Percentiles rank a stretch among this genome's conserved stretches.
Conservation (phyloP, 805 yeast genomes). For the Dipodascus geniculatus region DNA sequence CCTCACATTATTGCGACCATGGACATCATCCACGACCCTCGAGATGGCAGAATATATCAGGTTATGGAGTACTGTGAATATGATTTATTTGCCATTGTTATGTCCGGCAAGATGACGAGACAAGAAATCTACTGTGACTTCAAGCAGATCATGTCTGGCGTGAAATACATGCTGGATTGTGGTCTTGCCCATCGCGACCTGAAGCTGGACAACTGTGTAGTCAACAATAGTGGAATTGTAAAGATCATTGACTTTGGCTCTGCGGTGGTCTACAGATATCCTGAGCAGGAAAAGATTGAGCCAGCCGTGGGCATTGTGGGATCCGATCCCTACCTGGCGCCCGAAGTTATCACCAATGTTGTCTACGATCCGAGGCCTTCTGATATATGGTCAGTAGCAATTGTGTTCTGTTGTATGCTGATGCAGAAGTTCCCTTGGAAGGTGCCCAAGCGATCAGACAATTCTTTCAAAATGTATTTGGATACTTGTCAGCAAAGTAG, state of each 20-base stretch:
- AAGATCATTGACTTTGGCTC: constrained; percentile 90
- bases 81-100: constrained; percentile 87
- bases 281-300: constrained; percentile 58
- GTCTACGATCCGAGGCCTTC: constrained; percentile 88
- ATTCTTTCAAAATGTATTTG: constrained; percentile 65
- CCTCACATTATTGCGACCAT: constrained; percentile 85
- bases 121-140: constrained; percentile 82
- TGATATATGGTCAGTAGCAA: constrained; percentile 88
- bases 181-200: constrained; percentile 89
- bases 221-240: constrained; percentile 69
- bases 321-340: constrained; percentile 83
- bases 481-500: constrained; percentile 1
- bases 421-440: constrained; percentile 92
- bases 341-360: constrained; percentile 75
- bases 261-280: constrained; percentile 83
- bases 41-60: constrained; percentile 68
- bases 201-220: constrained; percentile 87
- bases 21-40: constrained; percentile 69
- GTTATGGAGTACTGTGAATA: constrained; percentile 93
- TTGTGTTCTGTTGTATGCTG: constrained; percentile 85
- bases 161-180: constrained; percentile 66
- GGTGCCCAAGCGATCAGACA: constrained; percentile 71
- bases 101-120: constrained; percentile 78
- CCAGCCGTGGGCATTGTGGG: constrained; percentile 82
- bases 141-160: constrained; percentile 72